Percentiles rank a stretch among this genome's conserved stretches.
These are phyloP conservation scores for Fragilaria crotonensis DNA, from an alignment of 108 stramenopile species.

Conservation along the genomic window DNA sequence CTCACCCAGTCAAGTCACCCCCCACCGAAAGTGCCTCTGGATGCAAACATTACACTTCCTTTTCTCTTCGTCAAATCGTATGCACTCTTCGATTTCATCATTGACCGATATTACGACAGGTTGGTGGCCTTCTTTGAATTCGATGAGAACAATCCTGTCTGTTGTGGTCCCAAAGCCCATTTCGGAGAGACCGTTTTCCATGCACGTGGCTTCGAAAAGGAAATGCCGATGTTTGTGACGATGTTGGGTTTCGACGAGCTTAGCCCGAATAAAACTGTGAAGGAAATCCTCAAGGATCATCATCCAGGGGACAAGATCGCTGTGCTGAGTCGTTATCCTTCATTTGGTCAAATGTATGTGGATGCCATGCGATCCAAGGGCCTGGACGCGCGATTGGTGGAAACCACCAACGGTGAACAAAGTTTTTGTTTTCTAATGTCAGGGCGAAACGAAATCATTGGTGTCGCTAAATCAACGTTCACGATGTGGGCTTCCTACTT, in stretches of 20 bases:
- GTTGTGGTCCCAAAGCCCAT: neutral
- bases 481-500: slow-evolving; percentile 13
- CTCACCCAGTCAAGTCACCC: neutral
- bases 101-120: neutral
- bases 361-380: slow-evolving; percentile 9
- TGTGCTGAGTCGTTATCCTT: slow-evolving; percentile 11
- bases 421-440: slow-evolving; percentile 22
- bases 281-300: slow-evolving; percentile 7
- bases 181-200: neutral
- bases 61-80: neutral
- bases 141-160: neutral
- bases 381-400: slow-evolving; percentile 11
- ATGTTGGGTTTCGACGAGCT: slow-evolving; percentile 20
- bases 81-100: neutral
- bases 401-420: slow-evolving; percentile 7
- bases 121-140: neutral
- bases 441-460: slow-evolving; percentile 13
- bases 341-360: slow-evolving; percentile 8
- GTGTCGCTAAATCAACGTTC: slow-evolving; percentile 10
- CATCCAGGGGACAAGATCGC: slow-evolving; percentile 21
- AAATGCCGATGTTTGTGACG: slow-evolving; percentile 5
- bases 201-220: neutral
- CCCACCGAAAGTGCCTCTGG: neutral
- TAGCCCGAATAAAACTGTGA: slow-evolving; percentile 16
- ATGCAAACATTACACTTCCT: neutral